These are phyloP conservation scores for Neonectria coccinea DNA, from an alignment of 2,329 filamentous ascomycete species.

Conservation along the genomic window DNA sequence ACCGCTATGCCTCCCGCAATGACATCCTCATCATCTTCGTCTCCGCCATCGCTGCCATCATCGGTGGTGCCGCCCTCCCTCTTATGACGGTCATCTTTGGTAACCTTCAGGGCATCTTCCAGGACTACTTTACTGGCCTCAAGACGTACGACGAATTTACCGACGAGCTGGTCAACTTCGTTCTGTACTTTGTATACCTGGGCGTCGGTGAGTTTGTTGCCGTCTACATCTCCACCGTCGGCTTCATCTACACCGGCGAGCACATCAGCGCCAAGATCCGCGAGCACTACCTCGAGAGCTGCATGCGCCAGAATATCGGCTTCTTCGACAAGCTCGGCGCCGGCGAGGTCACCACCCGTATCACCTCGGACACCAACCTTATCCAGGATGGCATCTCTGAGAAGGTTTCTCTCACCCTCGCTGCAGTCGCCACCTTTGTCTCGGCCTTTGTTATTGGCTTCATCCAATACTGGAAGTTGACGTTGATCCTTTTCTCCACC, in stretches of 20 bases:
- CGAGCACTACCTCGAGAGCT: conserved; percentile 84
- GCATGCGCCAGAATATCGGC: conserved; percentile 88
- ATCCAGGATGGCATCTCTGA: conserved; percentile 95
- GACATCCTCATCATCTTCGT: conserved; percentile 74
- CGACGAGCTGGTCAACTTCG: conserved; percentile 68
- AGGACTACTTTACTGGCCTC: conserved; percentile 65
- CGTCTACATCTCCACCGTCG: conserved; percentile 83
- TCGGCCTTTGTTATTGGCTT: conserved; percentile 93
- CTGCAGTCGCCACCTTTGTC: conserved; percentile 83
- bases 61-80: conserved; percentile 79
- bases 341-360: conserved; percentile 93
- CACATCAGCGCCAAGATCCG: conserved; percentile 83
- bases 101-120: conserved; percentile 78
- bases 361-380: conserved; percentile 92
- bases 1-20: conserved; percentile 74
- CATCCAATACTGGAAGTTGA: conserved; percentile 91
- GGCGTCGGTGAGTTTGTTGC: conserved; percentile 83
- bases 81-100: conserved; percentile 88
- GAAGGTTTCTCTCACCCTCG: conserved; percentile 83
- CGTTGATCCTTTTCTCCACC: conserved; percentile 85
- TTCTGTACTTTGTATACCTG: conserved; percentile 88
- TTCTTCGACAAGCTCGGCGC: conserved; percentile 94
- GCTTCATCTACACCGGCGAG: conserved; percentile 90
- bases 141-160: conserved; percentile 68
- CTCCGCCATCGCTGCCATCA: conserved; percentile 73